phyloP scores from a whole-genome alignment of 2,329 filamentous ascomycete genomes.

The Lasiodiplodia hormozganensis region DNA sequence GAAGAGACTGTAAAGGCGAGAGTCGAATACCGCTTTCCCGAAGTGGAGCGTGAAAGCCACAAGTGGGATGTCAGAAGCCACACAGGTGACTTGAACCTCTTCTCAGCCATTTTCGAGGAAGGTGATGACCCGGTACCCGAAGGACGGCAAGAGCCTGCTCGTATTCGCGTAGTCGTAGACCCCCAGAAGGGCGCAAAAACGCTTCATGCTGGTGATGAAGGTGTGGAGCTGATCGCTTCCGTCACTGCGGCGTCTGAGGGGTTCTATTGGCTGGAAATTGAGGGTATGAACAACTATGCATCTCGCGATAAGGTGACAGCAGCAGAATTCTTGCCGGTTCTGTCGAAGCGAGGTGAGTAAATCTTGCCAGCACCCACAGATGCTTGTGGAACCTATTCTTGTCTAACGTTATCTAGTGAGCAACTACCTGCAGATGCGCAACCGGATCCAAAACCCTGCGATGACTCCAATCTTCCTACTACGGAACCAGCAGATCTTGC shows the following conservation, averaged over 20 bases:
- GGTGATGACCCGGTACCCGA: slow-evolving; percentile 67
- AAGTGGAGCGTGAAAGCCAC: slow-evolving; percentile 80
- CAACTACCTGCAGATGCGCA: slow-evolving; percentile 74
- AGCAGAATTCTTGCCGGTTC: slow-evolving; percentile 75
- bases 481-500: slow-evolving; percentile 79
- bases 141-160: slow-evolving; percentile 71
- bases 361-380: slow-evolving; percentile 7
- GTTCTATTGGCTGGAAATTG: slow-evolving; percentile 63
- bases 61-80: slow-evolving; percentile 80
- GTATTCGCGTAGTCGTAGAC: slow-evolving; percentile 76
- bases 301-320: slow-evolving; percentile 75
- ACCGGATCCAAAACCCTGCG: slow-evolving; percentile 69
- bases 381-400: background rate
- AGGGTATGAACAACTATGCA: slow-evolving; percentile 73
- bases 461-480: slow-evolving; percentile 74
- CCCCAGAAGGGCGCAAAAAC: slow-evolving; percentile 68
- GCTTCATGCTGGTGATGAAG: slow-evolving; percentile 53
- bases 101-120: slow-evolving; percentile 76
- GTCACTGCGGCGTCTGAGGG: slow-evolving; percentile 63
- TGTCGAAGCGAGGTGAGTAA: slow-evolving; percentile 74
- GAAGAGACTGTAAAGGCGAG: slow-evolving; percentile 89
- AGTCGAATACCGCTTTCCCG: slow-evolving; percentile 83
- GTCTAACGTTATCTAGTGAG: slow-evolving; percentile 60
- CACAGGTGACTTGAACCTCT: slow-evolving; percentile 60
- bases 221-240: slow-evolving; percentile 74